Evolutionary conservation across 805 yeast species (phyloP), one percentile per base, ranked within the genome.

Genomic region (Kazachstania viticola): DNA sequence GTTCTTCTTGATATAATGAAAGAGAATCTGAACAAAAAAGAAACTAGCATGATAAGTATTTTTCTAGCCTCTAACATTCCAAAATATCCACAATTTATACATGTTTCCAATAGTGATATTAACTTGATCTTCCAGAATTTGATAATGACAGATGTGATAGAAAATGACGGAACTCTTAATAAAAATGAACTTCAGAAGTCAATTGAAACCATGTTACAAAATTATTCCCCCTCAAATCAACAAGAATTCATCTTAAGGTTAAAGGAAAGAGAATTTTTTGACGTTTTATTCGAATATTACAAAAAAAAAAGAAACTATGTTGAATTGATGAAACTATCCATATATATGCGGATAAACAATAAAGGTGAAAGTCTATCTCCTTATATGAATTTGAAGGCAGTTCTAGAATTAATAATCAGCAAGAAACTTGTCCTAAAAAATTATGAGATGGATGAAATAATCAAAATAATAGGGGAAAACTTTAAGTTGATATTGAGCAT

Each of bases 1-100:
- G 71, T 82, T 3, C 54, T 88, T 14, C 49, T 82, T 12, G 81
- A 79, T 31, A 56, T 76, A 3, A 66, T 69, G 42, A 62, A 64
- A 3, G 61, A 56, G 4, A 9, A 9, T 9, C 14, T 9, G 8
- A 9, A 9, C 47, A 55, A 5, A 35, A 41, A 1, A 36, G 36
- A 5, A 62, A 59, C 23, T 39, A 54, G 25, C 14, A 15, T 29
- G 2, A 51, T 82, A 30, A 66, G 82, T 2, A 69, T 83, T 3
- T 91, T 88, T 47, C 54, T 88, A 21, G 81, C 88, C 0, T 57
- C 88, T 36, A 87, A 81, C 48, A 73, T 77, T 39, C 79, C 95
- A 2, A 91, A 88, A 49, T 88, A 80, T 51, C 64, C 72, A 9
- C 98, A 88, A 54, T 87, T 82, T 39, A 65, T 88, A 9, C 64